Conservation (phyloP, 1,284 basidiomycete genomes). For the Fomitopsis pinicola region DNA sequence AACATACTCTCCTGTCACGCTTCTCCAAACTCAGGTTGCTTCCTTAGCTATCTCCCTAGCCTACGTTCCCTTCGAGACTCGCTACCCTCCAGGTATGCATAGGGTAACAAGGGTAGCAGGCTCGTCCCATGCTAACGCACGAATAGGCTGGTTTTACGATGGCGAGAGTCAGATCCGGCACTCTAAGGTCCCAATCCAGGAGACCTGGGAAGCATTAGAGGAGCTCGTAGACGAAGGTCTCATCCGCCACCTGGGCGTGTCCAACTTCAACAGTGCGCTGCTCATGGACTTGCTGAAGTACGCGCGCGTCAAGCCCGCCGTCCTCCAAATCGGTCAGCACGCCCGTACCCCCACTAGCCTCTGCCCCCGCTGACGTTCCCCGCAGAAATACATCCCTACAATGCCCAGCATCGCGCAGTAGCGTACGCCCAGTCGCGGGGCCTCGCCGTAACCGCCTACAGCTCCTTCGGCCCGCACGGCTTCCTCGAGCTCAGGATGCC, state of each 20-base stretch:
- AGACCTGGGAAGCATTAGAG: slow-evolving; percentile 25
- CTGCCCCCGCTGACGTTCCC: neutral
- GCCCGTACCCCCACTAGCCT: neutral
- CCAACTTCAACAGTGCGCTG: slow-evolving; percentile 21
- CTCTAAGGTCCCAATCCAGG: slow-evolving; percentile 18
- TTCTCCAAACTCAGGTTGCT: too few relatives aligned
- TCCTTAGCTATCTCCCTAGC: slow-evolving; percentile 20
- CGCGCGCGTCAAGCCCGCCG: slow-evolving; percentile 20
- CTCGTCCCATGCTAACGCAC: neutral
- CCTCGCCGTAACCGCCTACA: slow-evolving; percentile 22
- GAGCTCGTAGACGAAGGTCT: slow-evolving; percentile 22
- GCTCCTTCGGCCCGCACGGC: slow-evolving; percentile 23
- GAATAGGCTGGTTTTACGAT: slow-evolving; percentile 19
- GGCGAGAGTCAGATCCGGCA: slow-evolving; percentile 21
- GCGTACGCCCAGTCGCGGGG: slow-evolving; percentile 18
- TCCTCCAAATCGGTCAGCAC: slow-evolving; percentile 22
- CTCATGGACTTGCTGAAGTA: slow-evolving; percentile 24
- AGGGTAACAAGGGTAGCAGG: neutral
- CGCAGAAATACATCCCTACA: slow-evolving; percentile 24
- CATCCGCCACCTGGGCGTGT: slow-evolving; percentile 22
- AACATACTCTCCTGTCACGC: too few relatives aligned
- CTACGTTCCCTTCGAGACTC: slow-evolving; percentile 18
- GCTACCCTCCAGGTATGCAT: slow-evolving; percentile 16
- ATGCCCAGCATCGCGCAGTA: slow-evolving; percentile 16
- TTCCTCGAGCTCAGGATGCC: slow-evolving; percentile 21